Base-by-base conservation (phyloP, 441 rosid genomes). In the Adansonia gregorii region DNA sequence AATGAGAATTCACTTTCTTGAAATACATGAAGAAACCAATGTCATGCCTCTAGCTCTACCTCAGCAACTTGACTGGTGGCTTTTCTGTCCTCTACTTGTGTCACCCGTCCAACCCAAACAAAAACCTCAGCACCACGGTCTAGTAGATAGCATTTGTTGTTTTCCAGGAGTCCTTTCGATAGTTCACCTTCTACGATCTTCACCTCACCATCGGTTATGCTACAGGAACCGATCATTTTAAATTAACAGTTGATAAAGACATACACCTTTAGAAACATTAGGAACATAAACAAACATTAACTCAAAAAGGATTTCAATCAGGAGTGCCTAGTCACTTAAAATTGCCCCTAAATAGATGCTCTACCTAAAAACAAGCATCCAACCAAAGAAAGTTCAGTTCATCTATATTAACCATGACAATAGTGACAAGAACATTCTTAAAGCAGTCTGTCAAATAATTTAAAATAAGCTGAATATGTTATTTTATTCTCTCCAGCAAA, bases 1-100 rank as follows among this genome's bases (percentile, higher is more conserved):
- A 27, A 27, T 27, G 35, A 87, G 78, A 84, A 82, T 63, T 78
- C 67, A 78, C 75, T 69, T 49, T 24, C 68, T 76, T 70, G 66
- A 58, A 78, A 76, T 77, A 74, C 54, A 73, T 70, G 52, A 78
- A 74, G 48, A 77, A 76, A 74, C 14, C 61, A 63, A 75, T 46
- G 56, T 20, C 67, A 72, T 49, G 72, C 59, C 61, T 72, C 79
- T 87, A 87, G 93, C 88, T 74, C 81, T 89, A 97, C 99, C 98
- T 97, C 98, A 77, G 87, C 97, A 78, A 86, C 85, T 88, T 87
- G 90, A 87, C 84, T 80, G 83, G 93, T 94, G 74, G 89, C 85
- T 89, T 97, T 97, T 87, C 98, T 93, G 84, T 93, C 99, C 79
- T 97, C 98, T 84, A 97, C 92, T 83, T 89, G 97, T 72, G 99